phyloP scores from a whole-genome alignment of 73 alveolate species.

The Uronychia setigera region DNA sequence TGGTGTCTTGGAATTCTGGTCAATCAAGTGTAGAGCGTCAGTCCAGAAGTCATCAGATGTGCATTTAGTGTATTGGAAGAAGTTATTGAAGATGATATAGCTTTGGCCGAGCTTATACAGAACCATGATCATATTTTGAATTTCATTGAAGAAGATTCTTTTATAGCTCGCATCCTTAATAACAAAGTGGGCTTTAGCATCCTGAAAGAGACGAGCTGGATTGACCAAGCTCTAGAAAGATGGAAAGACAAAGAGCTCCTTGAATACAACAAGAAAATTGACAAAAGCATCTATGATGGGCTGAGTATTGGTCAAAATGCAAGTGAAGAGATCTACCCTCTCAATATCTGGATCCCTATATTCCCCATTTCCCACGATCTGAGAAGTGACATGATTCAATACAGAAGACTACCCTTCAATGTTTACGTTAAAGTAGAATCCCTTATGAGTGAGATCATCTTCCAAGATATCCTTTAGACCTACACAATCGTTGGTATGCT shows the following conservation, averaged over 20 bases:
- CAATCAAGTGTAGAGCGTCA: conserved; percentile 17
- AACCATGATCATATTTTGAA: conserved; percentile 11
- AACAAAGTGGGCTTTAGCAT: conserved; percentile 27
- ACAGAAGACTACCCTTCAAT: conserved; percentile 58
- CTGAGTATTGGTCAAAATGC: conserved; percentile 28
- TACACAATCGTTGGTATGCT: conserved; percentile 4
- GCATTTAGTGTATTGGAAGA: conserved; percentile 64
- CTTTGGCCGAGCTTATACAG: conserved; percentile 5
- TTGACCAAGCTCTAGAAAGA: conserved; percentile 34
- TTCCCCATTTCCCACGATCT: conserved; percentile 55
- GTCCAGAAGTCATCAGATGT: conserved; percentile 34
- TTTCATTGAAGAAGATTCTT: conserved; percentile 1
- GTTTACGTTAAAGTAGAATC: conserved; percentile 40
- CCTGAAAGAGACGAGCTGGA: conserved; percentile 56
- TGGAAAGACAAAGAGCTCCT: conserved; percentile 54
- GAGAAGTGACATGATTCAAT: conserved; percentile 51
- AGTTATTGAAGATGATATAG: conserved; percentile 34
- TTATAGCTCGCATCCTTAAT: conserved; percentile 31
- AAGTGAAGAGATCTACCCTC: conserved; percentile 20
- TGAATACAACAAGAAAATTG: conserved; percentile 46
- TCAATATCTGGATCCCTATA: conserved; percentile 49
- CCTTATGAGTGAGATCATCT: conserved; percentile 12
- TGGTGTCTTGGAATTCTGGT: conserved; percentile 61
- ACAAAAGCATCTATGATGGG: conserved; percentile 56
- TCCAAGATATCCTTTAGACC: conserved; percentile 39